Conservation (phyloP, 2,329 filamentous ascomycete species). For the Aspergillus persii region DNA sequence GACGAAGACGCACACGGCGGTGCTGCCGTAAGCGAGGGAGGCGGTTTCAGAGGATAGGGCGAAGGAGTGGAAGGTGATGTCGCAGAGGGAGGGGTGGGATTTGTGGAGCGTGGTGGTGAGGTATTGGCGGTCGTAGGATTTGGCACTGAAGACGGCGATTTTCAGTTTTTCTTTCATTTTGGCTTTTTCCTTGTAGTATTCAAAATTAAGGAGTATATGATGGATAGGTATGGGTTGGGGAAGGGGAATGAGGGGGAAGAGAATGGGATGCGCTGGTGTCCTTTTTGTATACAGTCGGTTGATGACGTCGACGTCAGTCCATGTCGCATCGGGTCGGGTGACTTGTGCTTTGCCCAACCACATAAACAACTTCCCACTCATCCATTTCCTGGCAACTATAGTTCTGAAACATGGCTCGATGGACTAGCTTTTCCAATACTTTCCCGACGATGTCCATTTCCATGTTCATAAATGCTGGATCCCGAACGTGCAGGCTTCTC, state of each 20-base stretch:
- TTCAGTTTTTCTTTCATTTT: slow-evolving; percentile 43
- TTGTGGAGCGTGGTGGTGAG: slow-evolving; percentile 43
- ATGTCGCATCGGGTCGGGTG: too few species aligned
- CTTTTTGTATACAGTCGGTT: too few species aligned
- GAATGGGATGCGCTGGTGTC: too few species aligned
- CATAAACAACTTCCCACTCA: too few species aligned
- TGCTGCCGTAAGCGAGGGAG: slow-evolving; percentile 50
- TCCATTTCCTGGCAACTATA: background rate
- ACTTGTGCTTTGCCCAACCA: too few species aligned
- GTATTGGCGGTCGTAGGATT: slow-evolving; percentile 61
- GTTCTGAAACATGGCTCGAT: background rate
- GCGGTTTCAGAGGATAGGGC: slow-evolving; percentile 57
- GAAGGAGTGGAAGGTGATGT: slow-evolving; percentile 59
- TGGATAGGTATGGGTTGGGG: too few species aligned
- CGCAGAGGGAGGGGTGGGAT: slow-evolving; percentile 37
- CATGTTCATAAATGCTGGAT: background rate
- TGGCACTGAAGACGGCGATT: slow-evolving; percentile 63
- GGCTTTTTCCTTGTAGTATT: too few species aligned
- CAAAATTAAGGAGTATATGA: too few species aligned
- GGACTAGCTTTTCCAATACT: background rate
- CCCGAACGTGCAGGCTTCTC: background rate
- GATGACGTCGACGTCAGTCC: too few species aligned
- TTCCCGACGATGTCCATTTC: background rate
- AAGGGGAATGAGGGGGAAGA: too few species aligned
- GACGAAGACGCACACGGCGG: slow-evolving; percentile 67